These are phyloP conservation scores for Aspergillus indologenus DNA, from an alignment of 495 filamentous ascomycete genomes.

Conservation along the genomic window DNA sequence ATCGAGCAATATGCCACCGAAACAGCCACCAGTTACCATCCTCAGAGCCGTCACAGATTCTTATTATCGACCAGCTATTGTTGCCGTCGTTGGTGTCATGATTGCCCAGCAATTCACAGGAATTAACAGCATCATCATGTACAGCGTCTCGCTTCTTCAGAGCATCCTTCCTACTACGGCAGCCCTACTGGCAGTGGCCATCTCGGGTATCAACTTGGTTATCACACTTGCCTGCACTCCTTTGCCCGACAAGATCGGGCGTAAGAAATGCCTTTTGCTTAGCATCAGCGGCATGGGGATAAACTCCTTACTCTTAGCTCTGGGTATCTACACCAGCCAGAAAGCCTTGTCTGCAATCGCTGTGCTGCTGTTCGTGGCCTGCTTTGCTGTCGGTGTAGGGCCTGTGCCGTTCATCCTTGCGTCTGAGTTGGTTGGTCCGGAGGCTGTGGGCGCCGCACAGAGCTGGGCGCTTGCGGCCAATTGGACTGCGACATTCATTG, in stretches of 20 bases:
- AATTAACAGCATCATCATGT: constrained; percentile 98
- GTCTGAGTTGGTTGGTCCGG: constrained; percentile 80
- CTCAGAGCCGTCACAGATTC: constrained; percentile 61
- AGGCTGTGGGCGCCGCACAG: constrained; percentile 87
- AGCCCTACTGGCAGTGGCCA: constrained; percentile 74
- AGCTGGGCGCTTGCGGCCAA: constrained; percentile 80
- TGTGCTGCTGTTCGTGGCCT: constrained; percentile 78
- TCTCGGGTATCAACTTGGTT: constrained; percentile 81
- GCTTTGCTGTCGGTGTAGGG: constrained; percentile 87
- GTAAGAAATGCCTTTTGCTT: constrained; percentile 75
- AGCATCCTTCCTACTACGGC: constrained; percentile 73
- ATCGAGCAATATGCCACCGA: constrained; percentile 25
- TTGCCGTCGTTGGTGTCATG: constrained; percentile 90
- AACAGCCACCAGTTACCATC: constrained; percentile 58
- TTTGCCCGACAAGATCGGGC: constrained; percentile 79
- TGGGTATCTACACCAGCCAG: constrained; percentile 67
- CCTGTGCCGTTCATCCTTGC: constrained; percentile 94
- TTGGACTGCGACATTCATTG: constrained; percentile 86
- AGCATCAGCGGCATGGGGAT: constrained; percentile 81
- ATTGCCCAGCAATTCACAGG: constrained; percentile 86
- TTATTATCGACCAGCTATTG: constrained; percentile 67
- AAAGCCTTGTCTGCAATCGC: constrained; percentile 74
- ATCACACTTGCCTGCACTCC: constrained; percentile 78
- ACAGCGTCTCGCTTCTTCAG: constrained; percentile 83
- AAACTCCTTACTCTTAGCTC: constrained; percentile 67